phyloP scores from a whole-genome alignment of 169 alveolate species.

The Plasmodium gaboni region DNA sequence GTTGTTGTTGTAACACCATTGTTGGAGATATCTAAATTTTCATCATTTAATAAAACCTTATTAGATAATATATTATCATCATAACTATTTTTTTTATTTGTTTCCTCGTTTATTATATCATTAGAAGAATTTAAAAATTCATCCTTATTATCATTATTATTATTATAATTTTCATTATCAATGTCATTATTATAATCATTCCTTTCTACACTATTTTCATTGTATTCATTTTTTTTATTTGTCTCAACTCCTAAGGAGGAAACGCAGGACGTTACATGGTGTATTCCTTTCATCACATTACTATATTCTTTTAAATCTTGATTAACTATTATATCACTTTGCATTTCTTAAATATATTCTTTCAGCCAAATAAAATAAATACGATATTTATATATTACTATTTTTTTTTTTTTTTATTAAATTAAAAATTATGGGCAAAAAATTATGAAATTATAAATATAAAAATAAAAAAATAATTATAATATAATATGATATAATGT shows the following conservation, averaged over 20 bases:
- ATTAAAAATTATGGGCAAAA: neutral
- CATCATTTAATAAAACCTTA: neutral
- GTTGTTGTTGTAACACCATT: too few relatives aligned
- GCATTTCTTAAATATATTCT: neutral
- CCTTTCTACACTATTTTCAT: neutral
- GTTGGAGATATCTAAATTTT: too few relatives aligned
- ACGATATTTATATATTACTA: neutral
- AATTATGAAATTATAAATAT: neutral
- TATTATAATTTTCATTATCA: neutral
- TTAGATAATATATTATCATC: neutral
- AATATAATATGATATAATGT: neutral
- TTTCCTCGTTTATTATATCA: neutral
- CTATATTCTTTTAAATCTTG: slow-evolving; percentile 27
- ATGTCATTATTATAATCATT: neutral
- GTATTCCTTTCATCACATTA: slow-evolving; percentile 24
- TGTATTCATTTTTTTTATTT: neutral
- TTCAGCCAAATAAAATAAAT: neutral
- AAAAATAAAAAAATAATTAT: neutral
- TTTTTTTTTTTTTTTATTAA: neutral
- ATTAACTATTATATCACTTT: slow-evolving; percentile 36
- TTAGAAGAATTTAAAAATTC: neutral
- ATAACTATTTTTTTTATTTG: neutral
- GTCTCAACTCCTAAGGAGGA: slow-evolving; percentile 5
- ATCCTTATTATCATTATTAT: neutral
- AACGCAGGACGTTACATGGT: slow-evolving; percentile 8